Evolutionary conservation across 1,139 yeast species (phyloP).

Genomic region (Yamadazyma membranifaciens): DNA sequence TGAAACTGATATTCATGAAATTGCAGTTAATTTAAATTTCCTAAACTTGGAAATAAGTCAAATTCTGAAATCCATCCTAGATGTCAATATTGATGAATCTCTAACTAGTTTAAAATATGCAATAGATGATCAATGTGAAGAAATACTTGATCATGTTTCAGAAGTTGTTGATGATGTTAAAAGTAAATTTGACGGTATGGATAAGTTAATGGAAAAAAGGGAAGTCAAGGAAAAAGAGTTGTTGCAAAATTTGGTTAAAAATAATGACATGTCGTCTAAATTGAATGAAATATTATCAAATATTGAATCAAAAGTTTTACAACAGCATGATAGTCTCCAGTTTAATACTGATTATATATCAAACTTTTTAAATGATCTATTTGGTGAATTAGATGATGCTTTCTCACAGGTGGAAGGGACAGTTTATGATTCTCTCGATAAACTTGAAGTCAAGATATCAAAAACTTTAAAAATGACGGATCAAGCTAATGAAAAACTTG

Average conservation of each 20-base stretch:
- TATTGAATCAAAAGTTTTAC: constrained; percentile 4
- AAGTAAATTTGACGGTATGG: constrained; percentile 1
- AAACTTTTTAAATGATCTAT: constrained; percentile 8
- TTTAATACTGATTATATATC: background rate
- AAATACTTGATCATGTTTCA: constrained; percentile 2
- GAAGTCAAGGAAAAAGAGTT: constrained; percentile 2
- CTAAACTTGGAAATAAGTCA: constrained; percentile 13
- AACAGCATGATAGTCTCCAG: constrained; percentile 2
- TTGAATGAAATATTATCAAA: constrained; percentile 1
- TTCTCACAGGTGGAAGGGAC: constrained; percentile 5
- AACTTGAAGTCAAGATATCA: constrained; percentile 6
- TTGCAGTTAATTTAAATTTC: constrained; percentile 15
- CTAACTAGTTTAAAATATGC: constrained; percentile 8
- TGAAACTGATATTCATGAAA: constrained; percentile 12
- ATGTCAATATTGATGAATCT: constrained; percentile 3
- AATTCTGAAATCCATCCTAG: constrained; percentile 4
- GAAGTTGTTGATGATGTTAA: constrained; percentile 3
- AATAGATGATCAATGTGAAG: constrained; percentile 8
- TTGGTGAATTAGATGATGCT: constrained; percentile 8
- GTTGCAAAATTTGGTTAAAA: constrained; percentile 1
- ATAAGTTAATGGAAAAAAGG: background rate
- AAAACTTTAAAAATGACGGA: constrained; percentile 7
- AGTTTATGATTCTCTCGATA: constrained; percentile 4
- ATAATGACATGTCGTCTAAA: constrained; percentile 1
- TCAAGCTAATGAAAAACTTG: constrained; percentile 4